These are phyloP conservation scores for Malassezia nana DNA, from an alignment of 1,284 basidiomycete genomes.

Conservation along the genomic window DNA sequence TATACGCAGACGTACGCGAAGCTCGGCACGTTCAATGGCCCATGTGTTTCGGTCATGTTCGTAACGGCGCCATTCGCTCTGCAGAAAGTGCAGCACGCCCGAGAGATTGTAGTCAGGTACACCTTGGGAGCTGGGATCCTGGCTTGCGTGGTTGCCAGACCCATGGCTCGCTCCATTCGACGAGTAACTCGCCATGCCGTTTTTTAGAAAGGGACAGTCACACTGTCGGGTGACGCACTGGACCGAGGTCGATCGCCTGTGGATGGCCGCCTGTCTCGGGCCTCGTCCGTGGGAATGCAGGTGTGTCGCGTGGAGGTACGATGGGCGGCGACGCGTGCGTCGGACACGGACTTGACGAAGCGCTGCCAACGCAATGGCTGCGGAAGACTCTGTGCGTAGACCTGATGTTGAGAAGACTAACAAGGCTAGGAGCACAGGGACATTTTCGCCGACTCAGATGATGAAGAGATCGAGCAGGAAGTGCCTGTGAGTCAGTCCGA, in stretches of 20 bases:
- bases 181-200: slow-evolving; percentile 11
- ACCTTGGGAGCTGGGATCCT: neutral
- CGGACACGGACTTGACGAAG: neutral
- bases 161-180: slow-evolving; percentile 5
- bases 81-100: slow-evolving; percentile 88
- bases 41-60: slow-evolving; percentile 97
- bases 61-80: slow-evolving; percentile 85
- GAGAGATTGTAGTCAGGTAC: slow-evolving; percentile 60
- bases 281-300: neutral
- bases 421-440: slow-evolving; percentile 12
- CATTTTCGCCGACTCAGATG: slow-evolving; percentile 18
- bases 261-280: neutral
- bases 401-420: neutral
- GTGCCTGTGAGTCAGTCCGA: neutral
- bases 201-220: neutral
- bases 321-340: neutral
- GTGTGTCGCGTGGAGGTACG: neutral
- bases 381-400: slow-evolving; percentile 1
- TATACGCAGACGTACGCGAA: slow-evolving; percentile 67
- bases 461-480: slow-evolving; percentile 6
- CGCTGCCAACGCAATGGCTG: neutral
- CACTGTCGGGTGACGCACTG: neutral
- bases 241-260: neutral
- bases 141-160: neutral
- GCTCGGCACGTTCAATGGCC: slow-evolving; percentile 98